These are phyloP conservation scores for Ophiostoma australiae DNA, from an alignment of 2,329 filamentous ascomycete genomes.

Conservation along the genomic window DNA sequence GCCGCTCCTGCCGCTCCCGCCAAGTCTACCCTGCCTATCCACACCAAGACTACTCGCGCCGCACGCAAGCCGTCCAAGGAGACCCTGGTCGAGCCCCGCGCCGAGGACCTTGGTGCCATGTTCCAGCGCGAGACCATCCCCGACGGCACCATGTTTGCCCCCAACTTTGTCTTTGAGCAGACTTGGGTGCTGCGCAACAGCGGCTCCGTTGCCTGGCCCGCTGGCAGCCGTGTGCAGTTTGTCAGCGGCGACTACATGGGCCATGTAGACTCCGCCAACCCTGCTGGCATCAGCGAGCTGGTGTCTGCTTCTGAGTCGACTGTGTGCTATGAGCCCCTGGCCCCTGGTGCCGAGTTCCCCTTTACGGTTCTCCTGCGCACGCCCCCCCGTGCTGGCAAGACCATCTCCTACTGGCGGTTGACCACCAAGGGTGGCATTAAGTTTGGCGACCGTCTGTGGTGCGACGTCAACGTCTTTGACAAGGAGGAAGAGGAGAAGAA, in stretches of 20 bases:
- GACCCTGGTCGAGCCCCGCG: conserved; percentile 25
- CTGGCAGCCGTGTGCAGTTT: conserved; percentile 83
- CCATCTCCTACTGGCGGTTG: conserved; percentile 95
- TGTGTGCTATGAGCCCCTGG: conserved; percentile 62
- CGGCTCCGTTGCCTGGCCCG: conserved; percentile 74
- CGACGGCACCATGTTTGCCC: conserved; percentile 69
- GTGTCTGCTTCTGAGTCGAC: conserved; percentile 78
- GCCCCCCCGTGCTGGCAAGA: conserved; percentile 67
- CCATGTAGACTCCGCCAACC: conserved; percentile 73
- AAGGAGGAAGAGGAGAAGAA: conserved; percentile 32
- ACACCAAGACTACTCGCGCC: not conserved
- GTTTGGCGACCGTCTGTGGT: conserved; percentile 94
- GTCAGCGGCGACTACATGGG: conserved; percentile 97
- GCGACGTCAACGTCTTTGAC: conserved; percentile 69
- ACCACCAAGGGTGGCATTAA: conserved; percentile 73
- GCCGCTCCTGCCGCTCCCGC: not conserved
- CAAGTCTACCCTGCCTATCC: not conserved
- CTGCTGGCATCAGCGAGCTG: conserved; percentile 72
- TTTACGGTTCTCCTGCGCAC: conserved; percentile 86
- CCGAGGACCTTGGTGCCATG: conserved; percentile 45
- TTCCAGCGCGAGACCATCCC: conserved; percentile 74
- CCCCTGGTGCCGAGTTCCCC: conserved; percentile 66
- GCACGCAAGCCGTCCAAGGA: not conserved
- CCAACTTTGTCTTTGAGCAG: conserved; percentile 75
- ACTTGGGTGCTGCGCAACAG: conserved; percentile 88